Conservation (phyloP, 2,329 filamentous ascomycete species). For the Domatiomyces globalis region DNA sequence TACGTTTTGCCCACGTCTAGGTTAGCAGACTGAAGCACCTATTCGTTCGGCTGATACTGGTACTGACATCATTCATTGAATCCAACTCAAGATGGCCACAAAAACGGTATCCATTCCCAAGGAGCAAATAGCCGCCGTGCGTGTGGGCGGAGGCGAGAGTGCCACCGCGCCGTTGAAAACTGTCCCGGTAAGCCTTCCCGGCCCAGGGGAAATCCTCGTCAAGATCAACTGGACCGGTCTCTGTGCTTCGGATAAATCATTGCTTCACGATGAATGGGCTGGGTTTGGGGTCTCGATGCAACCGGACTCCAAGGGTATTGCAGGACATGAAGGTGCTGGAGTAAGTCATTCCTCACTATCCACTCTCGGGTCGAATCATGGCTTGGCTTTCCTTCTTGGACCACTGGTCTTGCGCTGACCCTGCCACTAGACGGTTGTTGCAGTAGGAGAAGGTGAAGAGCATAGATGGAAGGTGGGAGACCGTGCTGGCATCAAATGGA, state of each 20-base stretch:
- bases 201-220: conserved; percentile 76
- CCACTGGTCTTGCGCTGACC: background rate
- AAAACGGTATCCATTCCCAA: conserved; percentile 12
- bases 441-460: conserved; percentile 56
- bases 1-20: background rate
- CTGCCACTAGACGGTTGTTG: conserved; percentile 43
- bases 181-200: conserved; percentile 67
- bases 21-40: background rate
- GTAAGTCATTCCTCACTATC: conserved; percentile 23
- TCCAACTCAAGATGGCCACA: conserved; percentile 8
- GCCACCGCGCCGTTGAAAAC: conserved; percentile 21
- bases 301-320: conserved; percentile 15
- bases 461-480: conserved; percentile 67
- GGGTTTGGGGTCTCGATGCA: conserved; percentile 14
- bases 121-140: conserved; percentile 16
- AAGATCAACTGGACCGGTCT: conserved; percentile 80
- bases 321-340: conserved; percentile 55
- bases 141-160: conserved; percentile 10
- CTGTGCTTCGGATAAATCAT: conserved; percentile 59
- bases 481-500: conserved; percentile 78
- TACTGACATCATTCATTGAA: background rate
- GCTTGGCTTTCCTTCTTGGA: background rate
- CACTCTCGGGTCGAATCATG: background rate
- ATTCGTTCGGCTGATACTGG: background rate
- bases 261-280: conserved; percentile 17